Conservation (phyloP, 2,329 filamentous ascomycete genomes). For the Chaetomium globosum region DNA sequence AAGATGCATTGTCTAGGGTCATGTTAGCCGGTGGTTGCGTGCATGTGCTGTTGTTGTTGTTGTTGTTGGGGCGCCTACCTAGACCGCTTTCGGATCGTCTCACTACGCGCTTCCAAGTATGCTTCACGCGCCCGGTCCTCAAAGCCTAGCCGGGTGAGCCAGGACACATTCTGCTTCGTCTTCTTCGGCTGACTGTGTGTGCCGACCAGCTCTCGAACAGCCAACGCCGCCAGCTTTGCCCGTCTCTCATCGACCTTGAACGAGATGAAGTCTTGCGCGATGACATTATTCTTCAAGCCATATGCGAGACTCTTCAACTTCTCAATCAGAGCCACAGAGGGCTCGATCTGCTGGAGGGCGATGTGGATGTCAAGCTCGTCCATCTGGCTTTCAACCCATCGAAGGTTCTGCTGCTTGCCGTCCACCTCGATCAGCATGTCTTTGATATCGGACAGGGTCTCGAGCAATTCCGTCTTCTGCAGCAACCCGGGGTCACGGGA, state of each 20-base stretch:
- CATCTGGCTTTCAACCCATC: conserved; percentile 93
- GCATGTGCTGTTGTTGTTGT: too few relatives aligned
- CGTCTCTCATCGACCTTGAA: conserved; percentile 89
- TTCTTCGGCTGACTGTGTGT: conserved; percentile 75
- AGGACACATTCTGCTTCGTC: conserved; percentile 78
- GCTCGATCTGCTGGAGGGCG: conserved; percentile 84
- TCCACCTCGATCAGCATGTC: conserved; percentile 95
- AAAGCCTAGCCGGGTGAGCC: conserved; percentile 84
- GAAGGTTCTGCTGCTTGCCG: conserved; percentile 91
- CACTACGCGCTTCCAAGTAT: conserved; percentile 78
- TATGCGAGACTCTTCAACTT: conserved; percentile 78
- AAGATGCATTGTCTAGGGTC: conserved; percentile 81
- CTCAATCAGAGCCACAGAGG: conserved; percentile 80
- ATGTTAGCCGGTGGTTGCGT: conserved; percentile 29
- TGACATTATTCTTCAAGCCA: conserved; percentile 78
- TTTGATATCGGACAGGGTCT: conserved; percentile 75
- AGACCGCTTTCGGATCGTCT: conserved; percentile 77
- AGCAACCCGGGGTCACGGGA: conserved; percentile 74
- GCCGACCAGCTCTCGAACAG: conserved; percentile 76
- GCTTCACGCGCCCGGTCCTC: conserved; percentile 87
- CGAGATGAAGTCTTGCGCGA: conserved; percentile 89
- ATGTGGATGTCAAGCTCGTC: conserved; percentile 97
- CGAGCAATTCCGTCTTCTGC: conserved; percentile 78
- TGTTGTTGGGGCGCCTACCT: conserved; percentile 58
- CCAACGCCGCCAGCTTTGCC: conserved; percentile 71